Evolutionary conservation across 2,329 filamentous ascomycete genomes (phyloP).

Genomic region (Eurotiales sp.): DNA sequence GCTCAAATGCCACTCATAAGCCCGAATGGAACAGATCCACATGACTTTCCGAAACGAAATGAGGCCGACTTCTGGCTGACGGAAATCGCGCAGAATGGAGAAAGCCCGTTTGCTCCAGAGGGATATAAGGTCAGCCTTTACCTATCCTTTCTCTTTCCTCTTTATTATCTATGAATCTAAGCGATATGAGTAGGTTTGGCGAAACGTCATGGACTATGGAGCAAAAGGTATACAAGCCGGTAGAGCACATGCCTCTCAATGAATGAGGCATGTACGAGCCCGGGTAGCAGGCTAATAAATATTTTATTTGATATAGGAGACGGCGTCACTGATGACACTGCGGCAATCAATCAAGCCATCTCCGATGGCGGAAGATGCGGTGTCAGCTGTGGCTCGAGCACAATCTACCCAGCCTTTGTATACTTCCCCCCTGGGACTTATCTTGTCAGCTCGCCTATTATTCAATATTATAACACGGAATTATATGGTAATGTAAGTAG

Average conservation of each 20-base stretch:
- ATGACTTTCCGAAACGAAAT: not conserved
- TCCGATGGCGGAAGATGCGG: slow-evolving; percentile 43
- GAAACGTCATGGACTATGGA: slow-evolving; percentile 23
- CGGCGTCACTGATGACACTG: slow-evolving; percentile 52
- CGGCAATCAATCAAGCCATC: slow-evolving; percentile 51
- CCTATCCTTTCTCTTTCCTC: too few species aligned
- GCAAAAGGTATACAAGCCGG: slow-evolving; percentile 23
- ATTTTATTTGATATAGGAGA: slow-evolving; percentile 30
- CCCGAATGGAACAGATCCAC: not conserved
- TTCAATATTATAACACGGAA: slow-evolving; percentile 62
- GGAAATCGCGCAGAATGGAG: not conserved
- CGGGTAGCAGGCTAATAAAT: not conserved
- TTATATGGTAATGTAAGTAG: slow-evolving; percentile 52
- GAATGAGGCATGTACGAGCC: not conserved
- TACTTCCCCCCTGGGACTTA: slow-evolving; percentile 61
- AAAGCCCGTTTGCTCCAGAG: not conserved
- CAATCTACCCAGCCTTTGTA: slow-evolving; percentile 51
- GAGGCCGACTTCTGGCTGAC: not conserved
- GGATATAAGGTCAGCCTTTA: not conserved
- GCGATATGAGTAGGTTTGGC: slow-evolving; percentile 1
- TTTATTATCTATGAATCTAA: too few species aligned
- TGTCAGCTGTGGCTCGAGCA: slow-evolving; percentile 37
- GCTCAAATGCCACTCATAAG: not conserved
- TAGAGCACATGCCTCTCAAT: not conserved
- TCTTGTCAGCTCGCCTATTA: slow-evolving; percentile 52